Evolutionary conservation across 176 grass and related monocot species (phyloP).

Genomic region (Poa pratensis): DNA sequence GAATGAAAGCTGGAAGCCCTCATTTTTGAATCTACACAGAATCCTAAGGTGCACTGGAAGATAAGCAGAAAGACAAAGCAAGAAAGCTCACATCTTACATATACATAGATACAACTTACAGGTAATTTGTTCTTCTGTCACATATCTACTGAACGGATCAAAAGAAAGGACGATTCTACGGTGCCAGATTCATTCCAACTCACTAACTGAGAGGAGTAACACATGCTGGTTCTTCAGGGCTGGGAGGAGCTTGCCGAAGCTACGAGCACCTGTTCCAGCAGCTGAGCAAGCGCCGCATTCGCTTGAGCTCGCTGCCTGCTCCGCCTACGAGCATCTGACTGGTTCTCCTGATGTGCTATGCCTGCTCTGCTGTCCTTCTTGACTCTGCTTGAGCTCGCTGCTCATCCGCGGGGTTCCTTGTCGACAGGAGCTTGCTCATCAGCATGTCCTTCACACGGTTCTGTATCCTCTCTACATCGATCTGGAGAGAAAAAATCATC

Average conservation of each 20-base stretch:
- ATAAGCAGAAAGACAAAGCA: not conserved
- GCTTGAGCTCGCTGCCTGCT: slow-evolving; percentile 79
- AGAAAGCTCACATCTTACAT: not conserved
- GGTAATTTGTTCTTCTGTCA: not conserved
- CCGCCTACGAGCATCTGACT: too few relatives aligned
- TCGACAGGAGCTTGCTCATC: slow-evolving; percentile 60
- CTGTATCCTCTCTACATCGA: too few relatives aligned
- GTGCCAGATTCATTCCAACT: not conserved
- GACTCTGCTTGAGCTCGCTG: slow-evolving; percentile 63
- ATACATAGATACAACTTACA: slow-evolving; percentile 38
- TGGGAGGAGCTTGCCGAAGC: not conserved
- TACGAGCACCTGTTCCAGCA: slow-evolving; percentile 90
- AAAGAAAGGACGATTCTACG: slow-evolving; percentile 5
- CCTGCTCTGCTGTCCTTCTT: too few relatives aligned
- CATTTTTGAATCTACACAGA: not conserved
- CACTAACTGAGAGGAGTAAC: not conserved
- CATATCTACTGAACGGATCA: slow-evolving; percentile 45
- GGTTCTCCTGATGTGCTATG: too few relatives aligned
- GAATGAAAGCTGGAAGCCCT: not conserved
- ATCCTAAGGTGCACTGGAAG: not conserved
- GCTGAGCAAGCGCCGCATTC: slow-evolving; percentile 60
- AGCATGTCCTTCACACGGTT: too few relatives aligned
- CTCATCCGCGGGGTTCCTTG: slow-evolving; percentile 69
- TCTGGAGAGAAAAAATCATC: too few relatives aligned
- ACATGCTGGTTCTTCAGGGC: not conserved